Evolutionary conservation across 2,329 filamentous ascomycete genomes (phyloP), one percentile per base, ranked within the genome.

Genomic region (Sporothrix curviconia): DNA sequence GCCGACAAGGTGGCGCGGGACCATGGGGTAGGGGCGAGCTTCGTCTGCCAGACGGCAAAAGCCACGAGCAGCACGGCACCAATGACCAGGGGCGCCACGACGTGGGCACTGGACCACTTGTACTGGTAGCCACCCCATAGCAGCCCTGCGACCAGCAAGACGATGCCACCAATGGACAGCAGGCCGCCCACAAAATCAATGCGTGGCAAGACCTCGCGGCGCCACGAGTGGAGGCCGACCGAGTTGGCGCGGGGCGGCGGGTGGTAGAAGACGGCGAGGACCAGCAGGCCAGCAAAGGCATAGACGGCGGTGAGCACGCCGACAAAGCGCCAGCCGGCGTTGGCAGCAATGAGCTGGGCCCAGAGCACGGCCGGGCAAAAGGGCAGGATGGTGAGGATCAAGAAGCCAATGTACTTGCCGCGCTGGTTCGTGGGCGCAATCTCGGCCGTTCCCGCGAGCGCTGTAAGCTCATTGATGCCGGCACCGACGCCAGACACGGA

Each of bases 391-490:
- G 79, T 83, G 64, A 85, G 76, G 46, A 85, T 78, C 14, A 87
- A 70, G 1, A 76, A 67, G 12, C 80, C 79, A 24, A 86, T 79
- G 64, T 86, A 87, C 65, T 78, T 78, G 30, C 82, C 85, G 49
- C 86, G 79, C 67, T 86, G 81, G 17, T 78, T 74, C 19, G 81
- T 81, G 1, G 86, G 85, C 0, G 83, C 86, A 59, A 89, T 76
- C 66, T 89, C 85, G 2, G 83, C 82, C 1, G 84, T 85, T 34
- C 79, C 85, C 28, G 85, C 84, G 8, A 89, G 73, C 4, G 85
- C 84, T 6, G 83, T 88, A 34, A 89, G 72, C 67, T 88, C 85
- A 62, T 84, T 84, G 60, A 88, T 78, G 14, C 85, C 85, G 11
- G 84, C 84, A 34, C 85, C 85, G 6, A 82, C 72, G 1, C 85